Base-by-base conservation (phyloP, 31 red algal species). In the Odonthalia washingtoniensis region DNA sequence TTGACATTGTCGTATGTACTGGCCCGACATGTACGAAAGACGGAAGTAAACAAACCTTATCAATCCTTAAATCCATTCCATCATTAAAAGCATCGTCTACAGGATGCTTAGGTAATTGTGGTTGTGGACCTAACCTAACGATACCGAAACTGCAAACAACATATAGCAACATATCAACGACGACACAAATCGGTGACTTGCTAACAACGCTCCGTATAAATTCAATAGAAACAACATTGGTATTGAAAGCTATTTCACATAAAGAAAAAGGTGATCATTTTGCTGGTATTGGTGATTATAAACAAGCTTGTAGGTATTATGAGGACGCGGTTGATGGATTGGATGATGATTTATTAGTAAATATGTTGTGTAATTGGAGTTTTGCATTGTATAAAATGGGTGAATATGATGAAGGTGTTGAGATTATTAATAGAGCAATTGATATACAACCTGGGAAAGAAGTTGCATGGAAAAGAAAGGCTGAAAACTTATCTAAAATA, bases 381-480 rank as follows among this genome's bases (percentile, higher is more conserved):
- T 43, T 68, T 38, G 40, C 80, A 0, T 16, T 46, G n/a, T 36
- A 49, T 12, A 69, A 66, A 17, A 69, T 1, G 35, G 64, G 61
- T 4, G 65, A 5, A 12, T 26, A 69, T 63, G 62, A 70, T 24
- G 69, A 46, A 70, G 80, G 62, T 2, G 6, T 83, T 3, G 43
- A 17, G 38, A 31, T 83, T 28, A 63, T 49, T 2, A 83, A 83
- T 49, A 33, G 69, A 42, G 64, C 40, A 3, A 49, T 83, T 36
- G 80, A 83, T 21, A 18, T 70, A 18, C 62, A 70, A 1, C 57
- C 64, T 1, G 36, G 49, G 3, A 36, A 37, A 31, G 0, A 27
- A 45, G 35, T 40, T 49, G 80, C 80, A 16, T 83, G 80, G 80
- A 83, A 69, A 70, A 67, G 80, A 64, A 83, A 83, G 80, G 80